Evolutionary conservation across 108 stramenopile species (phyloP), one percentile per base, ranked within the genome.

Genomic region (Schizochytrium sp.): DNA sequence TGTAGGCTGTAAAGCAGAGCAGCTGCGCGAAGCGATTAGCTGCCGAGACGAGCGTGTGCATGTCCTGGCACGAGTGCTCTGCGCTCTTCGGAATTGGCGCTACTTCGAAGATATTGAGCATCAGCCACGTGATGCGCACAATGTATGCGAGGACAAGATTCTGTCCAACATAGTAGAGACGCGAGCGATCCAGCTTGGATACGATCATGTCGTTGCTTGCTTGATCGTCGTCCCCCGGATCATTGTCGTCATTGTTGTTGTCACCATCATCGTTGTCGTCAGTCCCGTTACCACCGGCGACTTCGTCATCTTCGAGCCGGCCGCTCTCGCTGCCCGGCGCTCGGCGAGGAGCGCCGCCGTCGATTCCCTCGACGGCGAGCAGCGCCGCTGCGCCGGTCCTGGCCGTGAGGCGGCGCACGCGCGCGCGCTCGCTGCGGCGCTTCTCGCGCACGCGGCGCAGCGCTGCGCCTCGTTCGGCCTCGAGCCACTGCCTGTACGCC

Each of bases 401-500:
- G 8, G 55, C 55, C 14, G 55, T 57, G 14, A 8, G 8, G 55
- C 55, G 55, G 8, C 55, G 55, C 55, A 57, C 55, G 19, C 51
- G 76, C 76, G 45, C 45, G n/a, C 76, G 48, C 18, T 83, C 48
- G 16, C 51, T 21, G 45, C 76, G 76, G n/a, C 45, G 45, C 10
- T 21, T 23, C 10, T 18, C 10, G n/a, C 76, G 19, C 51, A 23
- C n/a, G n/a, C 48, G 48, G 23, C 28, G n/a, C 48, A 47, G 76
- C n/a, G 76, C 76, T 83, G 45, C 76, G 51, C 10, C 25, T 53
- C 76, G 76, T 45, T 83, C 76, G 19, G 45, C 51, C 23, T 83
- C 76, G 51, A 83, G 76, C 76, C 76, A 83, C 4, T 53, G 51
- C 76, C 76, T 10, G 76, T 83, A 83, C 76, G 51, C 51, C 51